Percentiles rank a stretch among this genome's conserved stretches.
These are phyloP conservation scores for Schizochytrium sp. DNA, from an alignment of 108 stramenopile species.

Conservation along the genomic window DNA sequence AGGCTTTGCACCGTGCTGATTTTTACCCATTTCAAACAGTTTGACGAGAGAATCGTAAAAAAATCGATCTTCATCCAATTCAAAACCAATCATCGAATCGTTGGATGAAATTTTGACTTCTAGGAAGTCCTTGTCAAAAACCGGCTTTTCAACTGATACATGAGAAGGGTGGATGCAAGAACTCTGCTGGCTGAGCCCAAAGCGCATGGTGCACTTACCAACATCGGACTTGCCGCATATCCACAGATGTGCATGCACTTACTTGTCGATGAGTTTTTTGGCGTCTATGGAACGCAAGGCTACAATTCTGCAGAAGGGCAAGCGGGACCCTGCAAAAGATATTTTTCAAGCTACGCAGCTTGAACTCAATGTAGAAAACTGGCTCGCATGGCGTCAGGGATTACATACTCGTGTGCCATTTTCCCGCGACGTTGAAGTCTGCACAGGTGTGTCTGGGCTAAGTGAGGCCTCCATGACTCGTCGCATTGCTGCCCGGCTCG, in stretches of 20 bases:
- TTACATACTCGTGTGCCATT: background rate
- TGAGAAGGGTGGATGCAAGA: too few species aligned
- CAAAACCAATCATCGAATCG: too few species aligned
- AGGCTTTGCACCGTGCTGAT: too few species aligned
- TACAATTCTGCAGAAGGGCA: too few species aligned
- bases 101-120: too few species aligned
- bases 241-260: background rate
- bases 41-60: too few species aligned
- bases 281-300: background rate
- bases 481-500: background rate
- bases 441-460: constrained; percentile 19
- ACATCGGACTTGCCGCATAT: constrained; percentile 9
- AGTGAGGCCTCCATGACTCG: background rate
- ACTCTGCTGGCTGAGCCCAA: background rate
- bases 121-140: too few species aligned
- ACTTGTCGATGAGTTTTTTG: background rate
- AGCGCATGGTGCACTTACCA: background rate
- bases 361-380: background rate
- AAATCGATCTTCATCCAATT: too few species aligned
- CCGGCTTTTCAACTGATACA: too few species aligned
- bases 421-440: background rate
- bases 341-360: constrained; percentile 14
- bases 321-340: background rate
- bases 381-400: background rate
- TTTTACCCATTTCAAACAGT: too few species aligned